phyloP scores from a whole-genome alignment of 2,329 filamentous ascomycete species.

The Alternaria sp. region DNA sequence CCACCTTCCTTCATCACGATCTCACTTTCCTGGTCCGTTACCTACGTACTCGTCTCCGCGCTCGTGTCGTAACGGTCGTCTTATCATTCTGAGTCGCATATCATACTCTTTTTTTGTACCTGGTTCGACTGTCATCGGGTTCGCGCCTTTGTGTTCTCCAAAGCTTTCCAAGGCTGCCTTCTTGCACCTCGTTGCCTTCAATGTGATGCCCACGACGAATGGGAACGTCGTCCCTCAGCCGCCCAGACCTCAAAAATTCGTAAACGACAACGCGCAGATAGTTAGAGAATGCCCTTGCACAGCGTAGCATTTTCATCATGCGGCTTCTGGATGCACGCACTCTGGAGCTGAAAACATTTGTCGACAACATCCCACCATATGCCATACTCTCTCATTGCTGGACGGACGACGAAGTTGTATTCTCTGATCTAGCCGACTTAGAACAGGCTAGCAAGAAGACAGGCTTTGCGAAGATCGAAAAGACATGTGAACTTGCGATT shows the following conservation, averaged over 20 bases:
- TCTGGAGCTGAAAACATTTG: constrained; percentile 12
- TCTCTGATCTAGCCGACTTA: constrained; percentile 18
- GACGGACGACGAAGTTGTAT: constrained; percentile 18
- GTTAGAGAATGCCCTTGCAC: background rate
- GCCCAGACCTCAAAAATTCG: no score
- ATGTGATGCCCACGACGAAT: background rate
- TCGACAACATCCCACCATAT: constrained; percentile 15
- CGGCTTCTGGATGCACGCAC: constrained; percentile 14
- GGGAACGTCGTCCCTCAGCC: background rate
- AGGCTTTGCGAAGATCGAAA: constrained; percentile 26
- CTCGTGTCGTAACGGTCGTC: no score
- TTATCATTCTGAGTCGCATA: no score
- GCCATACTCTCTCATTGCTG: constrained; percentile 29
- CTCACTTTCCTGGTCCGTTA: background rate
- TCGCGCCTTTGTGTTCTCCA: no score
- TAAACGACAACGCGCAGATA: no score
- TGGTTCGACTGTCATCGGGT: no score
- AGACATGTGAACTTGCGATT: constrained; percentile 12
- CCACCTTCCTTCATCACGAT: background rate
- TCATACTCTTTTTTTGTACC: no score
- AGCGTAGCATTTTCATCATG: background rate
- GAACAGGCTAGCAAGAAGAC: constrained; percentile 10
- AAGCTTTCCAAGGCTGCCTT: no score
- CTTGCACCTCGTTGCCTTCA: no score
- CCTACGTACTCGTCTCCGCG: no score